Base-by-base conservation (phyloP, 306 rosid genomes). In the Hippophae rhamnoides region DNA sequence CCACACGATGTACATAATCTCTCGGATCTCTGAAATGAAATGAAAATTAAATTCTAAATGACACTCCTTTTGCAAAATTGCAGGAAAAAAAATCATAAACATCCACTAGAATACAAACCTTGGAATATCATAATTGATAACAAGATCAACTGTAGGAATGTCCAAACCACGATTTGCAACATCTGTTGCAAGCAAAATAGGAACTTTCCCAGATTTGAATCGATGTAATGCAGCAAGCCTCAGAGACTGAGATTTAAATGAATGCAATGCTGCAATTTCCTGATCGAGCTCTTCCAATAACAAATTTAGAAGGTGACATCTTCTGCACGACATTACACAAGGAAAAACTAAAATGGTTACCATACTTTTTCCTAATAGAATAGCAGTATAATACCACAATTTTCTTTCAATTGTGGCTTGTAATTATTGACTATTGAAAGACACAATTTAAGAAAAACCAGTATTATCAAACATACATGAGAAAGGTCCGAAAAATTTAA, bases 121-220 rank as follows among this genome's bases (percentile, higher is more conserved):
- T 58, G 98, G 98, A 72, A 87, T 79, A 61, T 87, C 96, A 11
- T 79, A 90, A 72, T 90, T 87, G 78, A 90, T 76, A 47, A 90
- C 95, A 62, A 90, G 85, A 64, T 90, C 98, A 67, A 90, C 92
- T 5, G 95, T 85, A 25, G 92, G 92, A 73, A 90, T 87, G 69
- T 90, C 96, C 79, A 90, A 78, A 68, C 98, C 98, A 9, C 95
- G 95, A 60, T 90, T 77, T 57, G 92, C 96, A 73, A 90, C 95
- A 85, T 90, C 96, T 47, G 95, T 90, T 43, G 98, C 98, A 31
- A 90, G 78, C 75, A 90, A 70, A 63, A 83, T 62, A 72, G 98
- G 71, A 74, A 74, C 87, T 72, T 71, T 80, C 65, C 95, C 92
- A 9, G 95, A 85, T 81, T 90, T 87, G 79, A 90, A 87, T 46